phyloP scores from a whole-genome alignment of 1,284 basidiomycete genomes.

The Afroboletus lepidellus region DNA sequence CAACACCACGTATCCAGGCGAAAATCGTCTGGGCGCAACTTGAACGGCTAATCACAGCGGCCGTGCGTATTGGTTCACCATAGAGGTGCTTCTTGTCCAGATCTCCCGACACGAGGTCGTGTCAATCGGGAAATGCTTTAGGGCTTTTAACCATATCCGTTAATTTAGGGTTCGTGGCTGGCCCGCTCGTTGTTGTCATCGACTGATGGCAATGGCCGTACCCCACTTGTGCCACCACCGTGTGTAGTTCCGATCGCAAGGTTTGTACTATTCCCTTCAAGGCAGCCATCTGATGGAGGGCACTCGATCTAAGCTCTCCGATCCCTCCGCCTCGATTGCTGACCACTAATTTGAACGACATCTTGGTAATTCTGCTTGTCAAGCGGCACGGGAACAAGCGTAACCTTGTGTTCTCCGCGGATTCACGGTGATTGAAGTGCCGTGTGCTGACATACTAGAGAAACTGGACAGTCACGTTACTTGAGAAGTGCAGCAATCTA shows the following conservation, averaged over 20 bases:
- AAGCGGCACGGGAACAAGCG: slow-evolving; percentile 7
- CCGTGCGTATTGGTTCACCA: slow-evolving; percentile 10
- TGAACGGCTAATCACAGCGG: slow-evolving; percentile 18
- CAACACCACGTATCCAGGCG: slow-evolving; percentile 11
- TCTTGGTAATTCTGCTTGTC: slow-evolving; percentile 4
- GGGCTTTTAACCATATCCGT: slow-evolving; percentile 32
- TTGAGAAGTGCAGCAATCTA: background rate
- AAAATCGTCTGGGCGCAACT: slow-evolving; percentile 21
- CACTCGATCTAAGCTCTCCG: slow-evolving; percentile 23
- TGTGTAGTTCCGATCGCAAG: slow-evolving; percentile 13
- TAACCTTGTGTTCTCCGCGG: slow-evolving; percentile 26
- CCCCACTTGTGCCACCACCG: slow-evolving; percentile 18
- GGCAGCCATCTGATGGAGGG: slow-evolving; percentile 20
- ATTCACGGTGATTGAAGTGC: slow-evolving; percentile 21
- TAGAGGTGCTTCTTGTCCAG: slow-evolving; percentile 19
- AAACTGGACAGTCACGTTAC: slow-evolving; percentile 7
- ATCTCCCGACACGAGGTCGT: slow-evolving; percentile 23
- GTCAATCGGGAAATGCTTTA: slow-evolving; percentile 27
- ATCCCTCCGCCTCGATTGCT: slow-evolving; percentile 5
- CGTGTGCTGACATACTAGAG: slow-evolving; percentile 11
- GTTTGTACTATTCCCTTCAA: slow-evolving; percentile 14
- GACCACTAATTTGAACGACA: background rate
- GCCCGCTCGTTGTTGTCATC: slow-evolving; percentile 17
- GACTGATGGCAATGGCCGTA: slow-evolving; percentile 24
- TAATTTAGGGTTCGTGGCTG: slow-evolving; percentile 32